Percentiles rank a stretch among this genome's conserved stretches.
phyloP scores from a whole-genome alignment of 2,329 filamentous ascomycete genomes.

The Ophiostoma triangulosporum region DNA sequence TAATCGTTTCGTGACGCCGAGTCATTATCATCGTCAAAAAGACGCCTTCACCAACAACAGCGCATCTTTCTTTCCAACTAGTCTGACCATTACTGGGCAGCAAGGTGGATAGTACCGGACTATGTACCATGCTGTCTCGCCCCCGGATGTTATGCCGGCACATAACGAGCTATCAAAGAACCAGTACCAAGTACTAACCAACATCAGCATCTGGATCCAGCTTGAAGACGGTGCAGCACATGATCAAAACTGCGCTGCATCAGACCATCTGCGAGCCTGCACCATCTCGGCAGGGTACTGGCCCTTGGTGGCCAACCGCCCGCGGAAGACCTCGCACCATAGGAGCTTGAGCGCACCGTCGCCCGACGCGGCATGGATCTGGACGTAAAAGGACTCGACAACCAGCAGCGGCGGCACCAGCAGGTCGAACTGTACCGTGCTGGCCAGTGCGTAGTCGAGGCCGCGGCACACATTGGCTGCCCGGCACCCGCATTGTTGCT shows the following conservation, averaged over 20 bases:
- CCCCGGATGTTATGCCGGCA: too few relatives aligned
- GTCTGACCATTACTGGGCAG: too few relatives aligned
- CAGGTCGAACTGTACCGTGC: slow-evolving; percentile 33
- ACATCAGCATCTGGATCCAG: too few relatives aligned
- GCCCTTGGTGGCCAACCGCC: slow-evolving; percentile 26
- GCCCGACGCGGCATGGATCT: slow-evolving; percentile 24
- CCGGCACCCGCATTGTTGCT: slow-evolving; percentile 10
- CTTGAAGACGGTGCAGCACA: too few relatives aligned
- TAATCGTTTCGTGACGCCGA: too few relatives aligned
- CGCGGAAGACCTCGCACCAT: slow-evolving; percentile 34
- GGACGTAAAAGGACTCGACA: slow-evolving; percentile 29
- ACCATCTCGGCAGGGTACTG: slow-evolving; percentile 28
- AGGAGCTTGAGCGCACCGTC: slow-evolving; percentile 31
- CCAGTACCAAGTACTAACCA: too few relatives aligned
- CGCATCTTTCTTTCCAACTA: too few relatives aligned
- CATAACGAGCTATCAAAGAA: too few relatives aligned
- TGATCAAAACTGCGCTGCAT: slow-evolving; percentile 17
- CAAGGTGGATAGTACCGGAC: too few relatives aligned
- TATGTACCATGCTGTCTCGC: too few relatives aligned
- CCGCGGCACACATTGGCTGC: slow-evolving; percentile 37
- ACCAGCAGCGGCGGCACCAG: slow-evolving; percentile 30
- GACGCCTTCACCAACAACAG: too few relatives aligned
- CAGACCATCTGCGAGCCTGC: slow-evolving; percentile 26
- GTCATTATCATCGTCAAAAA: too few relatives aligned
- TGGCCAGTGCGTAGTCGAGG: slow-evolving; percentile 32